A percentile compares a stretch with the other conserved stretches of the same genome.
phyloP scores from a whole-genome alignment of 192 early-diverging fungal genomes.

The Umbelopsis vinacea region DNA sequence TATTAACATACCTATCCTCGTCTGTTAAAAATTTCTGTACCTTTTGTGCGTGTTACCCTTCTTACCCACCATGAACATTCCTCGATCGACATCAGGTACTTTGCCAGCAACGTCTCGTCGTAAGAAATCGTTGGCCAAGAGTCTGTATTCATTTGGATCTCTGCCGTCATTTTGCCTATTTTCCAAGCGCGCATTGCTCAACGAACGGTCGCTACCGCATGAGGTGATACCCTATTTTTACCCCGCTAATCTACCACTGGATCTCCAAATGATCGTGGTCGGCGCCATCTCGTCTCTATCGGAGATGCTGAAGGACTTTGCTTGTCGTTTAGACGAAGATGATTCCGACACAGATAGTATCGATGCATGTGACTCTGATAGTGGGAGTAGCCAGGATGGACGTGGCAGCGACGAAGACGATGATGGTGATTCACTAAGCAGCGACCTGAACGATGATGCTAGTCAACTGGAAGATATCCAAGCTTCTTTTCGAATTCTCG shows the following conservation, averaged over 20 bases:
- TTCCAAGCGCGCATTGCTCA: conserved; percentile 20
- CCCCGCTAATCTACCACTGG: conserved; percentile 13
- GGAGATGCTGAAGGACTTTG: conserved; percentile 16
- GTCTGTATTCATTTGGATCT: conserved; percentile 3
- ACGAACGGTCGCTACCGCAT: conserved; percentile 1
- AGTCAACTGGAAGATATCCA: neutral
- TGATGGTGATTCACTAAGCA: neutral
- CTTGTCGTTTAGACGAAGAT: conserved; percentile 14
- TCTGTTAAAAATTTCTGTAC: conserved; percentile 1
- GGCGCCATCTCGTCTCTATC: conserved; percentile 24
- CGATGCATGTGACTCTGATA: neutral
- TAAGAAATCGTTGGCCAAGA: neutral
- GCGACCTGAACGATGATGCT: neutral
- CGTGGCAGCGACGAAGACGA: neutral
- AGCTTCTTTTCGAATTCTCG: neutral
- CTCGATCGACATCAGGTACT: conserved; percentile 2
- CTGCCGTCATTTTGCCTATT: conserved; percentile 22
- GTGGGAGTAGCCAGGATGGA: neutral
- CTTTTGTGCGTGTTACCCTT: neutral
- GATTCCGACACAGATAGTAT: neutral
- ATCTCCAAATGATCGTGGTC: conserved; percentile 22
- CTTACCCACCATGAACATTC: neutral
- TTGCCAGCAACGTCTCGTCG: neutral
- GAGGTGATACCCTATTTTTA: conserved; percentile 27
- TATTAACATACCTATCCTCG: neutral